Conservation (phyloP, 129 eudicot species). For the Daucus carota region DH1_v3.0 NC_030381.2:40910501-40911000, state of each 20-base stretch:
- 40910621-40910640: constrained; percentile 90
- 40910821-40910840: constrained; percentile 61
- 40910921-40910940: background rate
- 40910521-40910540: background rate
- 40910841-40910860: constrained; percentile 96
- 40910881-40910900: constrained; percentile 79
- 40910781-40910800: background rate
- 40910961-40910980: background rate
- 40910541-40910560: background rate
- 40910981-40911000: background rate
- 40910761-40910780: background rate
- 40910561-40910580: constrained; percentile 93
- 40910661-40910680: constrained; percentile 36
- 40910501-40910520: background rate
- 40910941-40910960: background rate
- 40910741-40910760: background rate
- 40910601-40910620: constrained; percentile 97
- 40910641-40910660: constrained; percentile 62
- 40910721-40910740: background rate
- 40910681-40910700: background rate
- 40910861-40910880: constrained; percentile 81
- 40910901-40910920: constrained; percentile 45
- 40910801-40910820: constrained; percentile 57
- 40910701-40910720: background rate
- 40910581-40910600: constrained; percentile 92